phyloP scores from a whole-genome alignment of 2,329 filamentous ascomycete species.

The Trichoderma semiorbis region DNA sequence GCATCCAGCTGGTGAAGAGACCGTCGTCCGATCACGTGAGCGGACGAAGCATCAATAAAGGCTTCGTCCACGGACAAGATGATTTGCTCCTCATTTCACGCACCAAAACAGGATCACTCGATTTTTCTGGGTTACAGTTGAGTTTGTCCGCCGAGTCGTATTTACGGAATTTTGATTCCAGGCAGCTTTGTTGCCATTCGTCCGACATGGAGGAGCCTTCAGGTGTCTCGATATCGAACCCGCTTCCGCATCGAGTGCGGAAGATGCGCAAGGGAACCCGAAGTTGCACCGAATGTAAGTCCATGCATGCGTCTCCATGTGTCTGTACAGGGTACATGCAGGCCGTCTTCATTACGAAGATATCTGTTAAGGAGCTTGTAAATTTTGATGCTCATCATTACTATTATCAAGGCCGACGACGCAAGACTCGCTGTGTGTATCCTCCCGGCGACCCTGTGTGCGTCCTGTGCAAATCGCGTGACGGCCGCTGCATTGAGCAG shows the following conservation, averaged over 20 bases:
- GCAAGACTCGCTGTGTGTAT: constrained; percentile 45
- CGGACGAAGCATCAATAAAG: neutral
- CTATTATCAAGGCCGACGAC: constrained; percentile 37
- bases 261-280: constrained; percentile 29
- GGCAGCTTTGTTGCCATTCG: neutral
- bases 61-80: constrained; percentile 23
- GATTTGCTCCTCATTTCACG: neutral
- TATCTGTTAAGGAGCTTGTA: neutral
- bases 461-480: constrained; percentile 33
- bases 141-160: neutral
- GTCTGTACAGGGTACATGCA: neutral
- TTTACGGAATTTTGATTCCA: neutral
- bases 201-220: constrained; percentile 4
- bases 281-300: constrained; percentile 28
- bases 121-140: neutral
- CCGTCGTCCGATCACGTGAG: neutral
- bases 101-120: neutral
- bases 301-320: neutral
- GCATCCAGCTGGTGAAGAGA: neutral
- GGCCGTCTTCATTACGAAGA: neutral
- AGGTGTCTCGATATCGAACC: neutral
- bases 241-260: neutral
- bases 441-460: constrained; percentile 39
- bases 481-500: constrained; percentile 20
- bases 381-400: neutral